Base-by-base conservation (phyloP, 768 basidiomycete genomes). In the Botryobasidium botryosum region DNA sequence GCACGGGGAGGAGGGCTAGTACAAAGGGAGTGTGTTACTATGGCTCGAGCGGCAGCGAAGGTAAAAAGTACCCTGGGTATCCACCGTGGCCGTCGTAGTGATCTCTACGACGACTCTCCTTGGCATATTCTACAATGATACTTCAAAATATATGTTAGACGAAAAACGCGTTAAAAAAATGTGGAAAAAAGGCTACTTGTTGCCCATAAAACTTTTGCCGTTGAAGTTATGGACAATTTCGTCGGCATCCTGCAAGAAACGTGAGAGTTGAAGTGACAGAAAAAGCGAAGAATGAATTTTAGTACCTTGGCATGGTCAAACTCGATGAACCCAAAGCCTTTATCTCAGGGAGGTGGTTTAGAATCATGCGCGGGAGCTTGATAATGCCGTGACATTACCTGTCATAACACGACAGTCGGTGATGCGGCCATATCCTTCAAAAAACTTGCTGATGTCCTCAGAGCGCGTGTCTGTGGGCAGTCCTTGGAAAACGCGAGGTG, bases 311-410 rank as follows among this genome's bases (percentile, higher is more conserved):
- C 61, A 55, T 68, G 82, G 60, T 92, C 92, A 56, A 94, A 97
- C 62, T 97, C 92, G 53, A 96, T 77, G 59, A 99, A 99, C 45
- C 90, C 94, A 56, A 94, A 99, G 8, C 86, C 86, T 86, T 49
- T 33, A 2, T 5, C 21, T 6, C 40, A 6, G 40, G 28, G 24
- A 27, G 39, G 28, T 17, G 26, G 32, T 23, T 31, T 23, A 20
- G 26, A 32, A 49, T 27, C 28, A 32, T 18, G n/a, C 24, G 5
- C 20, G 15, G 20, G 10, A 12, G n/a, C 27, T 37, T n/a, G 24
- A 10, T 28, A 27, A 32, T 18, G 26, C n/a, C n/a, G 20, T 17
- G 7, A 1, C 21, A 46, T 48, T 54, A 87, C 85, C 85, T 33
- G 86, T 90, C 87, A 92, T 90, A 61, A 92, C 82, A 55, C 85